phyloP scores from a whole-genome alignment of 208 protist species.

The Spironucleus salmonicida region DNA sequence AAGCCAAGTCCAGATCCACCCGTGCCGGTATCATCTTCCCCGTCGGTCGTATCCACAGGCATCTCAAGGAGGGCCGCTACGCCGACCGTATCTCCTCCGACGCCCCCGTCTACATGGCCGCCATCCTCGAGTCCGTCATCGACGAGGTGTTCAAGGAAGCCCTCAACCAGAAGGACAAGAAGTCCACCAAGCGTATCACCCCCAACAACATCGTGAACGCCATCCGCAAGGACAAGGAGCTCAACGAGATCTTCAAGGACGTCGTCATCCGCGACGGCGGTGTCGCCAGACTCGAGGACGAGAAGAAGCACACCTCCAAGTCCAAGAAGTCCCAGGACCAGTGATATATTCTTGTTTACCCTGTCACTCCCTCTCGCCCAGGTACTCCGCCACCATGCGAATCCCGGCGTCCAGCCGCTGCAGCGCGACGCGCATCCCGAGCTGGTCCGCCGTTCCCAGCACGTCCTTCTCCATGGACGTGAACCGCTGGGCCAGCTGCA shows the following conservation, averaged over 20 bases:
- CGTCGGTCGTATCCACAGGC: conserved; percentile 91
- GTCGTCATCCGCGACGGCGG: conserved; percentile 52
- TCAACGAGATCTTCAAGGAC: conserved; percentile 84
- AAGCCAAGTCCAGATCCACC: conserved; percentile 29
- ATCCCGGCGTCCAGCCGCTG: no score
- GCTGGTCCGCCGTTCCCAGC: no score
- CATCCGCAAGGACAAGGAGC: conserved; percentile 92
- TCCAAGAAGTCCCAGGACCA: conserved; percentile 18
- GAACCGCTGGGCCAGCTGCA: no score
- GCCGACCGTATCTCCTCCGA: conserved; percentile 77
- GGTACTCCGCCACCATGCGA: no score
- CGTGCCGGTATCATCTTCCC: conserved; percentile 55
- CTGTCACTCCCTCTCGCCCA: no score
- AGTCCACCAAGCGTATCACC: conserved; percentile 85
- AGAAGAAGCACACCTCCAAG: conserved; percentile 8
- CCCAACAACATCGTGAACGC: conserved; percentile 89
- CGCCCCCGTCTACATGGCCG: conserved; percentile 87
- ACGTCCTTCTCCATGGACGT: no score
- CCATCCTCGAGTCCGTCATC: conserved; percentile 91
- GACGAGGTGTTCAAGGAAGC: conserved; percentile 91
- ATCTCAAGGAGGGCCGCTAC: conserved; percentile 77
- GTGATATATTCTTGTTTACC: no score
- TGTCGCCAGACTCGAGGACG: conserved; percentile 9
- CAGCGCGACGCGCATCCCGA: no score
- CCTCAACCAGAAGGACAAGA: conserved; percentile 79